A percentile compares a stretch with the other conserved stretches of the same genome.
phyloP scores from a whole-genome alignment of 1,284 basidiomycete genomes.

The Apiotrichum sp. region DNA sequence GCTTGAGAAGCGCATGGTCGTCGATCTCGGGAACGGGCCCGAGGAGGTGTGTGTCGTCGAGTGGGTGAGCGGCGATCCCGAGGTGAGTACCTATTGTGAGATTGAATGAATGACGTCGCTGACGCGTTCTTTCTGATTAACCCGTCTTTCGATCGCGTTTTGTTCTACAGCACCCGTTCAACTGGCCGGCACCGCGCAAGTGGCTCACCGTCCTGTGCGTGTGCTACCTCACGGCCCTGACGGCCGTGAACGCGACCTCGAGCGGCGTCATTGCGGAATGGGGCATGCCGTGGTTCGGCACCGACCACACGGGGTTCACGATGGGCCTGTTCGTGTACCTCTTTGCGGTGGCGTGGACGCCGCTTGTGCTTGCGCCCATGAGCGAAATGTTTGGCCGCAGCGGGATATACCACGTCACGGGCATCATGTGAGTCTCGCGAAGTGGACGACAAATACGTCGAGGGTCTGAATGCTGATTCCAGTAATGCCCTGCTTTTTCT shows the following conservation, averaged over 20 bases:
- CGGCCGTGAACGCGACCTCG: conserved; percentile 23
- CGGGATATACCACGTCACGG: conserved; percentile 33
- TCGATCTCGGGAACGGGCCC: conserved; percentile 14
- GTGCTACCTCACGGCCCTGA: conserved; percentile 23
- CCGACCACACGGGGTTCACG: conserved; percentile 19
- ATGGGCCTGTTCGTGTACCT: conserved; percentile 25
- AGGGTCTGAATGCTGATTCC: background rate
- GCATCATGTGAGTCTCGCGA: conserved; percentile 1
- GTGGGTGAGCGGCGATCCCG: conserved; percentile 32
- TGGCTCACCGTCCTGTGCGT: conserved; percentile 18
- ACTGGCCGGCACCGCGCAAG: conserved; percentile 29
- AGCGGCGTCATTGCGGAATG: conserved; percentile 21
- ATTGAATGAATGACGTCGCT: background rate
- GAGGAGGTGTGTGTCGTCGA: conserved; percentile 37
- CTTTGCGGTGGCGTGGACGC: conserved; percentile 32
- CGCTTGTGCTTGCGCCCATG: conserved; percentile 37
- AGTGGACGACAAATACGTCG: too few relatives aligned
- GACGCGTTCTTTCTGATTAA: too few relatives aligned
- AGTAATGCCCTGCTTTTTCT: conserved; percentile 30
- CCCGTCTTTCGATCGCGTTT: background rate
- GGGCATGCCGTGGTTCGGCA: conserved; percentile 27
- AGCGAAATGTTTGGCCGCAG: conserved; percentile 39
- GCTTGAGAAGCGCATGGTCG: conserved; percentile 2
- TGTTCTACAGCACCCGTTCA: conserved; percentile 34
- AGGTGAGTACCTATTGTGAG: conserved; percentile 23